Base-by-base conservation (phyloP, 495 filamentous ascomycete genomes). In the Pseudomonodictys pantanalensis region DNA sequence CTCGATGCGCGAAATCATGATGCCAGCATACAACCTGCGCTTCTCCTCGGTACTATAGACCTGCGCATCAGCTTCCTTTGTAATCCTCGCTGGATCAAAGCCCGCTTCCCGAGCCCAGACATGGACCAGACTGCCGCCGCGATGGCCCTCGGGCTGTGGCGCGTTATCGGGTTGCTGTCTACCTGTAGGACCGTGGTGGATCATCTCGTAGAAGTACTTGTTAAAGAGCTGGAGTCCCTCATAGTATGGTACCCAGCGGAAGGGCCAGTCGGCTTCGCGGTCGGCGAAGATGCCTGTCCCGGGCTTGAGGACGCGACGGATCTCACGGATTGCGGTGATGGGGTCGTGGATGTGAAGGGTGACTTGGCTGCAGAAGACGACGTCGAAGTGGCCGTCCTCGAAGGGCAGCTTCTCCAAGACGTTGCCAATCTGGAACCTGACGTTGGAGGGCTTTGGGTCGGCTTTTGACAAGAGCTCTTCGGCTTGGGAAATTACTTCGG, bases 211-310 rank as follows among this genome's bases (percentile, higher is more conserved):
- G 1, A 72, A 45, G 18, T 77, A 73, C 15, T 57, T 64, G 30
- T 30, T 24, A 3, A 17, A 48, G 6, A 61, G 42, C 28, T 61
- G 58, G 4, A 61, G 23, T 7, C 58, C 58, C 5, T 38, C 49
- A 2, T 48, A 50, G 24, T 54, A 55, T 18, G 81, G 81, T 61
- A 75, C 79, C 70, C 73, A 79, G 2, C 68, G 53, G 9, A 72
- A 72, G 7, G 70, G 64, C 1, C 68, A 57, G 52, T 74, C 59
- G 2, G 52, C 20, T 28, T 63, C 60, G 25, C 60, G 43, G n/a
- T n/a, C n/a, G 1, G 80, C 80, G 0, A 86, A 64, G 18, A 85
- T 73, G 1, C 83, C 83, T n/a, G n/a, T n/a, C 12, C 79, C 79
- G 3, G 69, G 68, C 52, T 79, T 79, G 7, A 67, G 39, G 0